Evolutionary conservation across 768 basidiomycete genomes (phyloP), one percentile per base, ranked within the genome.

Genomic region (Lyophyllum atratum): DNA sequence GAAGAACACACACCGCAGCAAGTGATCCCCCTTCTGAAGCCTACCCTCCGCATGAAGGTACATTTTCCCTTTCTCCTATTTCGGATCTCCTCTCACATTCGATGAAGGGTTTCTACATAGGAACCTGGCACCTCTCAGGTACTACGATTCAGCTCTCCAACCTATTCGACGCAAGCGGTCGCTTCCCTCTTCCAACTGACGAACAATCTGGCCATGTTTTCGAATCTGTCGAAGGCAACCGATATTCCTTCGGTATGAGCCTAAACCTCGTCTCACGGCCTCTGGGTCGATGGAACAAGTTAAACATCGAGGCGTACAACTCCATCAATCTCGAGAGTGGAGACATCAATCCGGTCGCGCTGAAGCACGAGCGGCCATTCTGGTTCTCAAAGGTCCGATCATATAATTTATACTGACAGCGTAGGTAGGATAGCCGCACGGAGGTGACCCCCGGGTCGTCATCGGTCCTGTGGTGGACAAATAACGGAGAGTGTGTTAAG

Each of bases 371-470:
- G 68, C 80, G 91, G 53, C 85, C 93, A n/a, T 96, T 92, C 70
- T 95, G 90, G 87, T 97, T 97, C 73, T 95, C 93, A 40, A 94
- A 90, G 72, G 92, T 94, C 63, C 80, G 81, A 67, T 93, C 89
- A 40, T 92, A 86, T 60, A 56, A 53, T 51, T 1, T 51, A 17
- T 59, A 61, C 22, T 66, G 40, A 55, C 9, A 8, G 28, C 6
- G 19, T 31, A 24, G 21, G 44, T 49, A 34, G 29, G 40, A 39
- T 42, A 19, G 17, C n/a, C 17, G 34, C 34, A 37, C 7, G n/a
- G 4, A 19, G n/a, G 39, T 40, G 39, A 40, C 10, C 17, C n/a
- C 1, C 7, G n/a, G 17, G 17, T 40, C 15, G 34, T 37, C 14
- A 15, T 14, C 19, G 17, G 4, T 40, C 19, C 34, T 15, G 17